Conservation (phyloP, 2,329 filamentous ascomycete genomes). For the Penicillium aurantiogriseum region DNA sequence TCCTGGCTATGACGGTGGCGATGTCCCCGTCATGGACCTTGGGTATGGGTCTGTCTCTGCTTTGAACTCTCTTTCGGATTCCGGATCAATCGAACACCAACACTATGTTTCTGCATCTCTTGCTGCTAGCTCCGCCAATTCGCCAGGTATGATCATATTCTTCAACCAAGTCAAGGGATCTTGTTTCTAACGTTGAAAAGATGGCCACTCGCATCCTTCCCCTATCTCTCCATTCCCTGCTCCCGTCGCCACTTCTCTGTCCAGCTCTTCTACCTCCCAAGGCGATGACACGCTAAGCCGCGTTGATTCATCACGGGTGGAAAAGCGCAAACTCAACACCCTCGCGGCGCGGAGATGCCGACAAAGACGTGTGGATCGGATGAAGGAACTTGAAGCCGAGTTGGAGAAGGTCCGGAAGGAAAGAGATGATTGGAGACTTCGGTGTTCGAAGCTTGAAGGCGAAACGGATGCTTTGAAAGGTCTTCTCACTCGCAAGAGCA, state of each 20-base stretch:
- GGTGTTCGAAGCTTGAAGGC: slow-evolving; percentile 37
- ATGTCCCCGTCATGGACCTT: slow-evolving; percentile 12
- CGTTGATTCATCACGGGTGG: slow-evolving; percentile 26
- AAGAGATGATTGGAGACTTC: slow-evolving; percentile 37
- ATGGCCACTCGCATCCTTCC: slow-evolving; percentile 21
- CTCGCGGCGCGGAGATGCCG: slow-evolving; percentile 39
- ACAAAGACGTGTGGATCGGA: slow-evolving; percentile 35
- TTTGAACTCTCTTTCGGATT: slow-evolving; percentile 24
- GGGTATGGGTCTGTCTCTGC: slow-evolving; percentile 17
- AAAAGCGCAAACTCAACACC: slow-evolving; percentile 38
- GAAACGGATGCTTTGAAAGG: slow-evolving; percentile 37
- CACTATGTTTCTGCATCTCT: slow-evolving; percentile 11
- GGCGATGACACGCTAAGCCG: slow-evolving; percentile 14
- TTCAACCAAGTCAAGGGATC: neutral
- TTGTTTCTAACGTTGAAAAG: slow-evolving; percentile 13
- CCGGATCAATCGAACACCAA: slow-evolving; percentile 17
- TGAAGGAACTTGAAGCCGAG: slow-evolving; percentile 35
- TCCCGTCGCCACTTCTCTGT: slow-evolving; percentile 16
- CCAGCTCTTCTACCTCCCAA: slow-evolving; percentile 21
- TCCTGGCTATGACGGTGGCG: slow-evolving; percentile 10
- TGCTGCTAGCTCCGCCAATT: slow-evolving; percentile 18
- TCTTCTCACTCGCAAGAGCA: slow-evolving; percentile 22
- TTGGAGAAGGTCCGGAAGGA: slow-evolving; percentile 33
- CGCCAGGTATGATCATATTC: slow-evolving; percentile 15
- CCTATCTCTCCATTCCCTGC: slow-evolving; percentile 18